Evolutionary conservation across 2,329 filamentous ascomycete species (phyloP), one percentile per base, ranked within the genome.

Genomic region (Cladophialophora exuberans): DNA sequence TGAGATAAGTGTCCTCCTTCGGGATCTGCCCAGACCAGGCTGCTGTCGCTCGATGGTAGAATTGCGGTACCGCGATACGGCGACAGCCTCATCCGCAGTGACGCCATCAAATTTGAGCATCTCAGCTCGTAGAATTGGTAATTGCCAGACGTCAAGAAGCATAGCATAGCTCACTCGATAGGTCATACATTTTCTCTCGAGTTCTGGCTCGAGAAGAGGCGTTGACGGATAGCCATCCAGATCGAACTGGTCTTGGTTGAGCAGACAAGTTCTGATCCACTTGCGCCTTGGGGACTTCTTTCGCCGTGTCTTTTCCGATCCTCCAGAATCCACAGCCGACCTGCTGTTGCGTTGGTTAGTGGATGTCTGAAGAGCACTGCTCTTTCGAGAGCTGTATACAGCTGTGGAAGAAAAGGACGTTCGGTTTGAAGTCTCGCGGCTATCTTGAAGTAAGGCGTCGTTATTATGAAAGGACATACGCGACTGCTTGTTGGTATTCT

Each of bases 111-210:
- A 80, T 61, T 84, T 84, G 22, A 84, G 72, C 1, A 86, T 72
- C 66, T 86, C 83, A 11, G 79, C 78, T 45, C 78, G 75, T 59
- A 80, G 73, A 18, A 81, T 73, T 10, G 76, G 71, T 9, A 86
- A 62, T 10, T 76, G 77, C 83, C 83, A 86, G 6, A 79, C 76
- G n/a, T 77, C 78, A 3, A 86, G 73, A 52, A 83, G 72, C 43
- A 83, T 72, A 3, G 83, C 81, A 67, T 86, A 86, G 39, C 77
- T 73, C 46, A 73, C 69, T 36, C 82, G 77, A 71, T 84, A 87
- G 2, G 76, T 72, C 5, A 69, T 70, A 61, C 80, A 81, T 38
- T 79, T 70, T 60, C 67, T 69, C 17, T 76, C 73, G 39, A 79
- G 74, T 7, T 70, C 71, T 39, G 72, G 70, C 38, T 83, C 76